These are phyloP conservation scores for Penicillium angulare DNA, from an alignment of 495 filamentous ascomycete genomes.

Conservation along the genomic window DNA sequence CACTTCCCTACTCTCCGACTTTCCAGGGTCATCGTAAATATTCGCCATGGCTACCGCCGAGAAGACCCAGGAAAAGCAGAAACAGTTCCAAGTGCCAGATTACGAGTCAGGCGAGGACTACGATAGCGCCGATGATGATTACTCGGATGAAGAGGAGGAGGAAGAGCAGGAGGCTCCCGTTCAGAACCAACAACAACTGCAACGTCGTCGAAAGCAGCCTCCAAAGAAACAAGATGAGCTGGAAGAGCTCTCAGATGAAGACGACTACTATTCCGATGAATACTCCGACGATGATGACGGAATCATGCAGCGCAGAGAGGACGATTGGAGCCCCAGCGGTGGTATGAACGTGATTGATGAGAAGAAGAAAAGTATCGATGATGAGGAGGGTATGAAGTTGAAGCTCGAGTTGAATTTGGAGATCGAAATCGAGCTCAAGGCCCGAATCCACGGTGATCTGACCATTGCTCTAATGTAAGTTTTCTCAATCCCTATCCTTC, in stretches of 20 bases:
- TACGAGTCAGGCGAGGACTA: conserved; percentile 41
- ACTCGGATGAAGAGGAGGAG: conserved; percentile 35
- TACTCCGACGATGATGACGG: conserved; percentile 49
- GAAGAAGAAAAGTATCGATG: conserved; percentile 30
- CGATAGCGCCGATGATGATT: conserved; percentile 33
- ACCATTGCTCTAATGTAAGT: conserved; percentile 84
- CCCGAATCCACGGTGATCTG: conserved; percentile 85
- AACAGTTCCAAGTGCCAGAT: conserved; percentile 33
- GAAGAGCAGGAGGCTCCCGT: conserved; percentile 26
- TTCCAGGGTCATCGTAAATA: not conserved
- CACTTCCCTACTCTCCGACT: not conserved
- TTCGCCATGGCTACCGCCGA: conserved; percentile 41
- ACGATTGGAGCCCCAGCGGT: conserved; percentile 18
- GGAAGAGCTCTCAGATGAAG: conserved; percentile 49
- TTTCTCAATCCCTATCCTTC: conserved; percentile 1
- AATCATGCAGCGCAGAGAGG: conserved; percentile 45
- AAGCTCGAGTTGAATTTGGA: conserved; percentile 84
- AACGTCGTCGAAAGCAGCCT: conserved; percentile 20
- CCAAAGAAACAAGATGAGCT: conserved; percentile 19
- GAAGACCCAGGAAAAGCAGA: conserved; percentile 34
- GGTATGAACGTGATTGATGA: conserved; percentile 33
- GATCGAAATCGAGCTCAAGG: conserved; percentile 84
- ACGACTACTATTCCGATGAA: conserved; percentile 34
- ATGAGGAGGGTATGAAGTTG: conserved; percentile 62
- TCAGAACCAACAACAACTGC: conserved; percentile 32